Base-by-base conservation (phyloP, 176 grass and related monocot species). In the Saccharum officinarum region DNA sequence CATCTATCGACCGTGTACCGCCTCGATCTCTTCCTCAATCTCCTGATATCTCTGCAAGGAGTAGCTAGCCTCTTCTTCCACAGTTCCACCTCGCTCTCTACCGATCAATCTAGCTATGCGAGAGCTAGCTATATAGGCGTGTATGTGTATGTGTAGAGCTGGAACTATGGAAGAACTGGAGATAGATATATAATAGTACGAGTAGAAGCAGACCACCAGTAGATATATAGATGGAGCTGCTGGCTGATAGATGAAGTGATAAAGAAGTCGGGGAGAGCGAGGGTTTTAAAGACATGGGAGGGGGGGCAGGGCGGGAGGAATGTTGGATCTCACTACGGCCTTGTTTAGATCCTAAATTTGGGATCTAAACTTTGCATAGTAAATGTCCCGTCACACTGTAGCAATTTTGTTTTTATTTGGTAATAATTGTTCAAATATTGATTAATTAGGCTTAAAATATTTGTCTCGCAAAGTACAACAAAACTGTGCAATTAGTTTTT, bases 251-350 rank as follows among this genome's bases (percentile, higher is more conserved):
- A 1, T 25, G 11, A 84, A 84, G 85, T 87, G 85, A 87, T 75
- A 84, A 91, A 80, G 62, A 84, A 87, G 76, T 84, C 49, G 89
- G 85, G 85, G 76, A 75, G 89, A 83, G 79, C 25, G 80, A 91
- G 85, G 85, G 85, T 91, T 84, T 91, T 91, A 87, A 91, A 87
- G 89, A 75, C 11, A 30, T 11, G n/a, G 70, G n/a, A 9, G 14
- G 63, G 30, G 25, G 40, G 9, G 71, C 71, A 73, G 71, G 42
- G 44, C 33, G 46, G 69, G 70, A 84, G 85, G 81, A 87, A 91
- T 87, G 89, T 87, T 84, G 84, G 89, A 91, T 91, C 89, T 91
- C 84, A 80, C 88, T 85, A 85, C n/a, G n/a, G n/a, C n/a, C n/a
- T n/a, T n/a, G n/a, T n/a, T n/a, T n/a, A n/a, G n/a, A n/a, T n/a